Evolutionary conservation across 2,329 filamentous ascomycete species (phyloP), one percentile per base, ranked within the genome.

Genomic region (Leptographium flavum): DNA sequence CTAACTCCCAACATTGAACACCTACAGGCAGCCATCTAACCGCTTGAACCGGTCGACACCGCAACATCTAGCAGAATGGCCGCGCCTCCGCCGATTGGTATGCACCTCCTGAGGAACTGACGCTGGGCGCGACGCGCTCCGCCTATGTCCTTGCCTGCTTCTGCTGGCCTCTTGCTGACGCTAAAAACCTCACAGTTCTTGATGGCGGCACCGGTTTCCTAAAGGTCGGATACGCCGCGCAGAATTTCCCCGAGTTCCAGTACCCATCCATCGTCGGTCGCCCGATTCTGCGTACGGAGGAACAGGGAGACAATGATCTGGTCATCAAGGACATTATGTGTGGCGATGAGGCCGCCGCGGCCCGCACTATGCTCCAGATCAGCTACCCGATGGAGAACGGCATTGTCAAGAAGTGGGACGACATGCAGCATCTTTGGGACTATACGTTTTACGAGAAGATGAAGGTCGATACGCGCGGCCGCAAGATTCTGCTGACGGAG

Each of bases 351-450:
- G 92, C 92, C 42, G 88, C 92, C 15, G 87, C 87, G 45, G 90
- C 92, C 54, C 81, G 92, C 58, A 94, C 85, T 51, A 94, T 95
- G 87, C 79, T 98, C 50, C 92, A 98, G 66, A 93, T 98, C 60
- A 94, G 83, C 65, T 98, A 98, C 63, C 92, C 92, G 56, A 98
- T 98, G 92, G 92, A 98, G 66, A 98, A 98, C 63, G 92, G 92
- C 58, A 96, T 98, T 58, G 87, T 98, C 55, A 96, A 95, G 76
- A 88, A 87, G 61, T 98, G 92, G 92, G 92, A 98, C 56, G 92
- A 98, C 65, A 98, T 98, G 92, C 86, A 94, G 70, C 90, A 96
- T 61, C 80, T 98, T 46, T 98, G 92, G 92, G 90, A 98, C 68
- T 96, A 93, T 64, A 98, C 92, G 22, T 98, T 98, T 65, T 82